Evolutionary conservation across 2,329 filamentous ascomycete genomes (phyloP).

Genomic region (Balansia obtecta): DNA sequence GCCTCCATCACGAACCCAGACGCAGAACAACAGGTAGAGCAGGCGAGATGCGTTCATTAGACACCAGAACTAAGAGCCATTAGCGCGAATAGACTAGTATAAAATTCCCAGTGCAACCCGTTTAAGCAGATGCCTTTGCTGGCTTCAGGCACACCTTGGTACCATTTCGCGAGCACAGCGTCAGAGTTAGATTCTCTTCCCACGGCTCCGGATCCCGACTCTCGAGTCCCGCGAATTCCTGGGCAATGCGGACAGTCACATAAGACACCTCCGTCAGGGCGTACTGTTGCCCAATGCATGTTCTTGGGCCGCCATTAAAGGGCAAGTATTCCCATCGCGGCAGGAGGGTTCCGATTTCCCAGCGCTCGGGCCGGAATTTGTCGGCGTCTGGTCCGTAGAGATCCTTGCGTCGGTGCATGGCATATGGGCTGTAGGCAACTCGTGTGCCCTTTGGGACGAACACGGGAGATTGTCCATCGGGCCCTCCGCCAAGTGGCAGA

Average conservation of each 20-base stretch:
- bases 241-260: slow-evolving; percentile 12
- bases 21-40: too few species aligned
- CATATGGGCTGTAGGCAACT: slow-evolving; percentile 28
- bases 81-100: too few species aligned
- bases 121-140: not conserved
- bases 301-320: slow-evolving; percentile 33
- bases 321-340: slow-evolving; percentile 31
- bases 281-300: slow-evolving; percentile 21
- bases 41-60: too few species aligned
- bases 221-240: slow-evolving; percentile 11
- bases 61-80: too few species aligned
- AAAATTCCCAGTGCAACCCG: too few species aligned
- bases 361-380: slow-evolving; percentile 29
- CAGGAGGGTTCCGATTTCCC: slow-evolving; percentile 17
- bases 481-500: slow-evolving; percentile 37
- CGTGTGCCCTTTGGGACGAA: slow-evolving; percentile 33
- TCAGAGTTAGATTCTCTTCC: slow-evolving; percentile 10
- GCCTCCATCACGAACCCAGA: too few species aligned
- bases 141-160: slow-evolving; percentile 10
- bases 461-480: slow-evolving; percentile 30
- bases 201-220: slow-evolving; percentile 10
- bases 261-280: slow-evolving; percentile 15
- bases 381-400: slow-evolving; percentile 26
- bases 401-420: slow-evolving; percentile 25
- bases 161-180: slow-evolving; percentile 10